These are phyloP conservation scores for Dictyostelium gargantuum DNA, from an alignment of 208 protist species.

Conservation along the genomic window DNA sequence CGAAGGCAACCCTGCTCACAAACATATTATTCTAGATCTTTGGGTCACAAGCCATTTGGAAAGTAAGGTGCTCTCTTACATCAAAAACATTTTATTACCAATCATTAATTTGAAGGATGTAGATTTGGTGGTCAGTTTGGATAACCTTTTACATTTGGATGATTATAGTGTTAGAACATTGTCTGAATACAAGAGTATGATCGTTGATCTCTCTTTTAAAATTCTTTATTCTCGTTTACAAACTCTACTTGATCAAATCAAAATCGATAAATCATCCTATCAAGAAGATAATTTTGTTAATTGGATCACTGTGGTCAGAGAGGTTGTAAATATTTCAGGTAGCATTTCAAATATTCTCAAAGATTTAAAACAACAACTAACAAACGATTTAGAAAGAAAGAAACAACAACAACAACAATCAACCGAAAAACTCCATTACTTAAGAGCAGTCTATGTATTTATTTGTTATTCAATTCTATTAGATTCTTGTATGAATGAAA, in stretches of 20 bases:
- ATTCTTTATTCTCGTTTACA: background rate
- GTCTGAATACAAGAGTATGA: background rate
- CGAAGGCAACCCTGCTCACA: background rate
- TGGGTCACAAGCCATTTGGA: background rate
- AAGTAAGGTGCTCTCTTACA: background rate
- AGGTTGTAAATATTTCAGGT: background rate
- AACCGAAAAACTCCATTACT: background rate
- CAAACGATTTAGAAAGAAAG: too few species aligned
- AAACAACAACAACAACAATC: background rate
- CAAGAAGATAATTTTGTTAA: background rate
- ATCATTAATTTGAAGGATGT: background rate
- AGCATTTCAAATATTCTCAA: background rate
- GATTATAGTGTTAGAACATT: background rate
- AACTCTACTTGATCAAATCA: background rate
- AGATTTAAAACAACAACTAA: background rate
- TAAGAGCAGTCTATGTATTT: background rate
- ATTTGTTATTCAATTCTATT: background rate
- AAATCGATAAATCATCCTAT: background rate
- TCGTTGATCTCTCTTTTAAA: background rate
- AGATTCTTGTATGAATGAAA: background rate
- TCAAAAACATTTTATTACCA: background rate
- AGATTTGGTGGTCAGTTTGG: background rate
- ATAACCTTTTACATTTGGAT: background rate
- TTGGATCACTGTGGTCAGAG: conserved; percentile 1
- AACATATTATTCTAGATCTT: background rate